These are phyloP conservation scores for Fusarium newnesense DNA, from an alignment of 2,329 filamentous ascomycete species.

Conservation along the genomic window DNA sequence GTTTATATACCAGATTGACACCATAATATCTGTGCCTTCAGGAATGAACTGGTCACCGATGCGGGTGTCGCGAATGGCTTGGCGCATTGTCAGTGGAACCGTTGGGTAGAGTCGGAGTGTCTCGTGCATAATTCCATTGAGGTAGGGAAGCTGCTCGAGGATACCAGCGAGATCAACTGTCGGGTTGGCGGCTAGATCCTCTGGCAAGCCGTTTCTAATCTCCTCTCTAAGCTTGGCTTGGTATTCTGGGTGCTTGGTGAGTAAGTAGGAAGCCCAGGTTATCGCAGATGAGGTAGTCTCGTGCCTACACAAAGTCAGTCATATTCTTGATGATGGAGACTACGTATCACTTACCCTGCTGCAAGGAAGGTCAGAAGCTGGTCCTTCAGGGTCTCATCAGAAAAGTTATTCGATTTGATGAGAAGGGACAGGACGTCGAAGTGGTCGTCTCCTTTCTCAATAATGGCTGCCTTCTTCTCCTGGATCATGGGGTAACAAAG, in stretches of 20 bases:
- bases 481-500: conserved; percentile 46
- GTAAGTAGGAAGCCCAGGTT: conserved; percentile 35
- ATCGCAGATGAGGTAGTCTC: conserved; percentile 37
- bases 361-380: conserved; percentile 67
- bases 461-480: conserved; percentile 60
- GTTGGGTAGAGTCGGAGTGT: conserved; percentile 74
- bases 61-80: conserved; percentile 64
- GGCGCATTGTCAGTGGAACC: conserved; percentile 72
- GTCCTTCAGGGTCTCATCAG: conserved; percentile 62
- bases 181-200: neutral
- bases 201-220: neutral
- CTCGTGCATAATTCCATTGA: conserved; percentile 77
- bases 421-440: conserved; percentile 72
- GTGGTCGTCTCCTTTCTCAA: conserved; percentile 56
- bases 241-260: conserved; percentile 28
- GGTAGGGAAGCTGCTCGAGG: conserved; percentile 73
- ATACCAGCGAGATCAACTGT: conserved; percentile 55
- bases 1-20: conserved; percentile 71
- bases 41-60: conserved; percentile 70
- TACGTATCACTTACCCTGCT: conserved; percentile 8
- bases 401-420: conserved; percentile 62
- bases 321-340: rapidly evolving
- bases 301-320: conserved; percentile 14
- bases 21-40: conserved; percentile 69
- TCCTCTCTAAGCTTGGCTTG: conserved; percentile 33